Evolutionary conservation across 345 rosid genomes (phyloP), one percentile per base, ranked within the genome.

Genomic region (Hibiscus tridactylites): DNA sequence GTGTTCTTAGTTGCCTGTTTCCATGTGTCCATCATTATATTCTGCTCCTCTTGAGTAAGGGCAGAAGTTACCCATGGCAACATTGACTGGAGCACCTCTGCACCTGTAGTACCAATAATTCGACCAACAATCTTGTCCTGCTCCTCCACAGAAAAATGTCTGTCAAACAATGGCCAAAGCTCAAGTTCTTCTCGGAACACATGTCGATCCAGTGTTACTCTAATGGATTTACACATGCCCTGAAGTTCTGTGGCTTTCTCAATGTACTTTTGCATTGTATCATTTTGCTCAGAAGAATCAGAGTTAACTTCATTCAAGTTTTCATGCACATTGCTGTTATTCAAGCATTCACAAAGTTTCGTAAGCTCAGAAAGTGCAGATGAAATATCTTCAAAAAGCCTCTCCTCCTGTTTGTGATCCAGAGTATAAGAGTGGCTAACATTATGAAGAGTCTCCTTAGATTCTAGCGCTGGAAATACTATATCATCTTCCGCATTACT

Each of bases 401-500:
- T 82, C 61, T 84, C 90, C 79, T 86, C 90, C 78, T 86, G 90
- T 76, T 82, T 81, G 77, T 86, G 90, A 71, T 86, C 90, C 65
- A 86, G 73, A 56, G 88, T 86, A 77, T 86, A 86, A 17, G 90
- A 86, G 71, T 84, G 90, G 75, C 90, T 86, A 39, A 86, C 90
- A 60, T 86, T 86, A 76, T 82, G 87, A 69, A 86, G 88, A 63
- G 88, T 78, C 79, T 86, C 90, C 74, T 68, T 86, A 57, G 90
- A 84, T 73, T 86, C 88, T 76, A 86, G 70, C 37, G 86, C 90
- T 17, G 90, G 90, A 77, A 86, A 86, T 58, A 86, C 87, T 66
- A 86, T 86, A 74, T 86, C 90, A 81, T 86, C 90, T 77, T 86
- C 90, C 0, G 90, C 90, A 78, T 86, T 86, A 73, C 90, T 86